phyloP scores from a whole-genome alignment of 2,329 filamentous ascomycete species.

The Ophiostoma novo-ulmi region DNA sequence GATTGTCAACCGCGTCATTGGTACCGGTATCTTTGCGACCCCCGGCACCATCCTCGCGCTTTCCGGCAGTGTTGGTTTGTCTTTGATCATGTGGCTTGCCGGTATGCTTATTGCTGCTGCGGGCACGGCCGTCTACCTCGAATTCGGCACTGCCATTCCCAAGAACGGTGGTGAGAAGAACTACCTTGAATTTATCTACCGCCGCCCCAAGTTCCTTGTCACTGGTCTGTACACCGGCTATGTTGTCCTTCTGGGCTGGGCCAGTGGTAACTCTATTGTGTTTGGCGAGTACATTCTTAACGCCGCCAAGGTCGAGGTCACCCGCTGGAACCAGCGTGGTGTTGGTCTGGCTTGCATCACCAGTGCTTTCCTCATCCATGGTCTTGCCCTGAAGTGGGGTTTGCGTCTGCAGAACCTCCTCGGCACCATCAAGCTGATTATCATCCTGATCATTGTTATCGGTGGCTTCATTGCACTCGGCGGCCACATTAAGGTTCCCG shows the following conservation, averaged over 20 bases:
- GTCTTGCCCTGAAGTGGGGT: conserved; percentile 59
- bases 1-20: conserved; percentile 62
- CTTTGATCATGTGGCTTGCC: conserved; percentile 58
- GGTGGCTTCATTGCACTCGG: conserved; percentile 58
- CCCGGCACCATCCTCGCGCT: conserved; percentile 53
- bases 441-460: conserved; percentile 61
- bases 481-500: conserved; percentile 51
- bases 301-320: conserved; percentile 57
- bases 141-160: conserved; percentile 61
- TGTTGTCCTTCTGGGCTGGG: conserved; percentile 60
- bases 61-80: conserved; percentile 56
- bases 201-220: conserved; percentile 55
- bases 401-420: conserved; percentile 62
- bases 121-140: conserved; percentile 60
- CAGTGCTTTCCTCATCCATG: conserved; percentile 60
- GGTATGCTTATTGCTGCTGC: conserved; percentile 58
- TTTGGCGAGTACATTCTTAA: conserved; percentile 67
- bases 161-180: conserved; percentile 63
- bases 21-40: conserved; percentile 63
- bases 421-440: conserved; percentile 60
- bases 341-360: conserved; percentile 64
- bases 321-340: conserved; percentile 62
- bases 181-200: conserved; percentile 61
- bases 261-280: conserved; percentile 61
- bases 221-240: conserved; percentile 59